Percentiles rank a stretch among this genome's conserved stretches.
Evolutionary conservation across 2,329 filamentous ascomycete species (phyloP).

Genomic region (Cercospora sp.): DNA sequence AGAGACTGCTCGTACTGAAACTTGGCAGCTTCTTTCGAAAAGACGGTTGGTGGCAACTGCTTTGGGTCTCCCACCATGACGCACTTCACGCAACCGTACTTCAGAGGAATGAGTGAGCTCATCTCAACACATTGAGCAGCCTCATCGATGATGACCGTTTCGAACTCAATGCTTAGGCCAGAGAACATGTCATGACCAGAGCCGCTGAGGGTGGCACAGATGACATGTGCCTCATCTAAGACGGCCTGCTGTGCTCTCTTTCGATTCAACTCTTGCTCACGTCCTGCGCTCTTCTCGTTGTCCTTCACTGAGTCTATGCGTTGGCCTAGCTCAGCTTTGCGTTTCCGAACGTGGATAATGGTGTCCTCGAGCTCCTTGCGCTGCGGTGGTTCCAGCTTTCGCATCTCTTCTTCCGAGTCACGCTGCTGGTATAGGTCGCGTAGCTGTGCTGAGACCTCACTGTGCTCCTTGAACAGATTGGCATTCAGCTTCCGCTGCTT

Average conservation of each 20-base stretch:
- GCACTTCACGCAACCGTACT: slow-evolving; percentile 96
- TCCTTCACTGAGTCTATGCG: slow-evolving; percentile 87
- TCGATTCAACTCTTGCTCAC: slow-evolving; percentile 82
- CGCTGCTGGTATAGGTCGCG: slow-evolving; percentile 69
- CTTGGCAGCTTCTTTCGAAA: slow-evolving; percentile 86
- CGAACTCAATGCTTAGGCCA: slow-evolving; percentile 90
- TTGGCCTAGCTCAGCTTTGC: slow-evolving; percentile 73
- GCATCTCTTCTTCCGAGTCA: slow-evolving; percentile 50
- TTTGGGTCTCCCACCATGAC: slow-evolving; percentile 97
- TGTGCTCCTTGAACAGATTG: slow-evolving; percentile 71
- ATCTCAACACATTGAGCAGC: slow-evolving; percentile 97
- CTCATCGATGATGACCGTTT: slow-evolving; percentile 97
- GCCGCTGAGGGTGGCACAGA: slow-evolving; percentile 93
- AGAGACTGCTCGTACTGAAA: slow-evolving; percentile 97
- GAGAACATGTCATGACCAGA: slow-evolving; percentile 98
- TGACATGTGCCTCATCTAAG: slow-evolving; percentile 83
- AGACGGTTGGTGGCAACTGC: slow-evolving; percentile 90
- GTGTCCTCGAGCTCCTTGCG: slow-evolving; percentile 70
- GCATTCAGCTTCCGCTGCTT: slow-evolving; percentile 55
- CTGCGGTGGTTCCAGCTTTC: slow-evolving; percentile 45
- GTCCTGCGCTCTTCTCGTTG: slow-evolving; percentile 74
- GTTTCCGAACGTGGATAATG: slow-evolving; percentile 74
- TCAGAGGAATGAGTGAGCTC: slow-evolving; percentile 91
- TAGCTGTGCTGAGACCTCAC: slow-evolving; percentile 64
- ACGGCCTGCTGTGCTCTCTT: slow-evolving; percentile 87